phyloP scores from a whole-genome alignment of 495 filamentous ascomycete genomes.

The Xylaria sp. region DNA sequence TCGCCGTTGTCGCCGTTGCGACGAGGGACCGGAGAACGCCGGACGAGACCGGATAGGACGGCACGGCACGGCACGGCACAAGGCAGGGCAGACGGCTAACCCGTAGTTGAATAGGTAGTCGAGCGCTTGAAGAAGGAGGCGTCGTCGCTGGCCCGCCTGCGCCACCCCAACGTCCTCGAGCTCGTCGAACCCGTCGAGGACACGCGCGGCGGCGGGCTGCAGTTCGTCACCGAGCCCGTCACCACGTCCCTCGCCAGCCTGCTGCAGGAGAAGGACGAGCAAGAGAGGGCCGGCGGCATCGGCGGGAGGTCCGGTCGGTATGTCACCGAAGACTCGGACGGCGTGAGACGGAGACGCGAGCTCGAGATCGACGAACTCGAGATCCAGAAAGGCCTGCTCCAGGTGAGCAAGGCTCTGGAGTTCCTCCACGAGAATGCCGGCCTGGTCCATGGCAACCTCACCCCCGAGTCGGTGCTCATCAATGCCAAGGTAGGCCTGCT shows the following conservation, averaged over 20 bases:
- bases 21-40: neutral
- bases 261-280: constrained; percentile 87
- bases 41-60: neutral
- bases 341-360: constrained; percentile 75
- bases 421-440: constrained; percentile 97
- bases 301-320: constrained; percentile 77
- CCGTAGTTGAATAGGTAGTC: constrained; percentile 52
- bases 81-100: constrained; percentile 19
- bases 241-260: constrained; percentile 85
- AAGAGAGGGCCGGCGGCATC: constrained; percentile 71
- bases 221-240: constrained; percentile 93
- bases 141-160: constrained; percentile 79
- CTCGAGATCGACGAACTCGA: constrained; percentile 96
- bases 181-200: constrained; percentile 96
- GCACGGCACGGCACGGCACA: no score
- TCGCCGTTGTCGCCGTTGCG: no score
- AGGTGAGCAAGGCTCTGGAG: constrained; percentile 92
- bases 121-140: constrained; percentile 92
- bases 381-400: constrained; percentile 93
- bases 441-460: constrained; percentile 91
- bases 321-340: constrained; percentile 81
- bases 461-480: constrained; percentile 91
- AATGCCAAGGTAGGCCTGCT: constrained; percentile 77
- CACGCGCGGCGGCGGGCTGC: constrained; percentile 84
- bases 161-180: constrained; percentile 91